Evolutionary conservation across 140 eudicot genomes (phyloP).

Genomic region (Oenanthe javanica): DNA sequence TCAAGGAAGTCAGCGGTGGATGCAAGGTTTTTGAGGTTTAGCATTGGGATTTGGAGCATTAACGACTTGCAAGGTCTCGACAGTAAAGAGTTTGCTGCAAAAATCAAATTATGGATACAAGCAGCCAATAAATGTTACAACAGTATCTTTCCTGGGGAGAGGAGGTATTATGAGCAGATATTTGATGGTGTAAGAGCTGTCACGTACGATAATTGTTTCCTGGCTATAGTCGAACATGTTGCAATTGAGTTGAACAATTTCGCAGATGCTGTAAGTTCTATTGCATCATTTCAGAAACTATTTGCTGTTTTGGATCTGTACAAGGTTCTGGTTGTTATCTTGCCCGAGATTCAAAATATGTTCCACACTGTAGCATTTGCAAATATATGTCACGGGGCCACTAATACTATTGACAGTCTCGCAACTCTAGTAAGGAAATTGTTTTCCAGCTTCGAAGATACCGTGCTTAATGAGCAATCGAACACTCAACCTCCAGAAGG

Average conservation of each 20-base stretch:
- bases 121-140: not conserved
- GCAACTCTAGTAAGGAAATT: slow-evolving; percentile 20
- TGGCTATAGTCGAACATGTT: slow-evolving; percentile 23
- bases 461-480: slow-evolving; percentile 21
- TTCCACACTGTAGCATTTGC: slow-evolving; percentile 9
- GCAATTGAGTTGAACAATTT: slow-evolving; percentile 17
- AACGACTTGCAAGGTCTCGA: not conserved
- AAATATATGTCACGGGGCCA: slow-evolving; percentile 10
- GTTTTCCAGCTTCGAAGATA: slow-evolving; percentile 25
- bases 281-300: slow-evolving; percentile 22
- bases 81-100: not conserved
- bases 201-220: slow-evolving; percentile 14
- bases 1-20: not conserved
- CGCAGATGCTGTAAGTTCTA: slow-evolving; percentile 25
- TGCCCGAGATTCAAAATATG: slow-evolving; percentile 19
- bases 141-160: not conserved
- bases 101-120: not conserved
- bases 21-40: not conserved
- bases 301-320: slow-evolving; percentile 21
- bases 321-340: slow-evolving; percentile 13
- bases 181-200: slow-evolving; percentile 10
- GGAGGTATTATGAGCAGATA: slow-evolving; percentile 8
- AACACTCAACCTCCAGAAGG: slow-evolving; percentile 18
- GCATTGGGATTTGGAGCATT: not conserved
- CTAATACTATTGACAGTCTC: slow-evolving; percentile 1